These are phyloP conservation scores for Graphilbum ipis-grandicollis DNA, from an alignment of 2,329 filamentous ascomycete species.

Conservation along the genomic window DNA sequence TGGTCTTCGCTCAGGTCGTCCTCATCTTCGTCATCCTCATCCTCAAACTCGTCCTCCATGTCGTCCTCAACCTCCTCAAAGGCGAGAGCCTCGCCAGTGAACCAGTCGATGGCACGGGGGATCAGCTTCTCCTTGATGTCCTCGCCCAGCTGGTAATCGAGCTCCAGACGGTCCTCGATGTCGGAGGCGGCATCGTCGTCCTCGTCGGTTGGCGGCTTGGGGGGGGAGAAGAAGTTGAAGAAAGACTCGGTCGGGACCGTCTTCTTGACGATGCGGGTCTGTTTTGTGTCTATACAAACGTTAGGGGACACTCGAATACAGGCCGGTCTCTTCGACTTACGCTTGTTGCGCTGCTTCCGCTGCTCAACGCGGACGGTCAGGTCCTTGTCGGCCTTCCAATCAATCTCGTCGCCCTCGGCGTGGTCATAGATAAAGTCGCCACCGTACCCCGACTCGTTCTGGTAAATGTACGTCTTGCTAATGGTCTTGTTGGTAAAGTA, in stretches of 20 bases:
- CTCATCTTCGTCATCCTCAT: slow-evolving; percentile 87
- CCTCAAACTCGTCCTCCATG: slow-evolving; percentile 71
- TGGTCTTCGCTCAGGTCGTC: slow-evolving; percentile 73
- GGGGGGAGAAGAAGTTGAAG: slow-evolving; percentile 98
- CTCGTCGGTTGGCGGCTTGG: slow-evolving; percentile 61
- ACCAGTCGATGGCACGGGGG: slow-evolving; percentile 96
- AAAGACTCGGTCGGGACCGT: slow-evolving; percentile 97
- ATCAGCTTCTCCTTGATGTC: slow-evolving; percentile 99
- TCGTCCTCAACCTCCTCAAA: slow-evolving; percentile 84
- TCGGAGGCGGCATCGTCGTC: slow-evolving; percentile 67
- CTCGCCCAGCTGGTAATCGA: slow-evolving; percentile 96
- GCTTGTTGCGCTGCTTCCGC: slow-evolving; percentile 99
- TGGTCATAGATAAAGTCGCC: slow-evolving; percentile 99
- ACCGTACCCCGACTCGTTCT: slow-evolving; percentile 95
- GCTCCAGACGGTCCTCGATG: slow-evolving; percentile 92
- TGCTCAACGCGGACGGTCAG: slow-evolving; percentile 88
- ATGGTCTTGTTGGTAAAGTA: slow-evolving; percentile 96
- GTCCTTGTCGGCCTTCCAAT: slow-evolving; percentile 89
- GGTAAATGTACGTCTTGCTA: slow-evolving; percentile 98
- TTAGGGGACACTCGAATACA: background rate
- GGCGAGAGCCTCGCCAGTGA: slow-evolving; percentile 92
- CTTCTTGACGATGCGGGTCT: slow-evolving; percentile 97
- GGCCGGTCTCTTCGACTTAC: slow-evolving; percentile 31
- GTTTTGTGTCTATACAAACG: slow-evolving; percentile 91
- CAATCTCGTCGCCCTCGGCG: slow-evolving; percentile 92